Conservation (phyloP, 805 yeast genomes). For the Scheffersomyces lignosus region DNA sequence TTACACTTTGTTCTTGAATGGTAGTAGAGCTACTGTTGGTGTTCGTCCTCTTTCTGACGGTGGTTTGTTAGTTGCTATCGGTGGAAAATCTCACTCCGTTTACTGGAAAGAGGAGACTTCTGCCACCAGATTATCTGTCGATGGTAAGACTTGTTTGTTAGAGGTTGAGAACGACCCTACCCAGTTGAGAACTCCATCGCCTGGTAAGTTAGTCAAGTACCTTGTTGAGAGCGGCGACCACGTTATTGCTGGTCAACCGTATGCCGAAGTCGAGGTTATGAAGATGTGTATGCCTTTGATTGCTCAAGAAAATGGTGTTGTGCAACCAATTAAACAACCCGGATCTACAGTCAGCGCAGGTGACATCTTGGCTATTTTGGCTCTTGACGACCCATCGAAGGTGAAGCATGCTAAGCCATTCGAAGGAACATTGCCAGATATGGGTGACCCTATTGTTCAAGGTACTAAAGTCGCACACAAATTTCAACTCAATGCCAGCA, state of each 20-base stretch:
- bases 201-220: constrained; percentile 94
- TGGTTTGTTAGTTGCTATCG: constrained; percentile 82
- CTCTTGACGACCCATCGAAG: constrained; percentile 94
- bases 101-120: constrained; percentile 98
- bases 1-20: constrained; percentile 89
- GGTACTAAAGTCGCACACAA: constrained; percentile 85
- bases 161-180: constrained; percentile 98
- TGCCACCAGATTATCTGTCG: constrained; percentile 92
- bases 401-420: constrained; percentile 96
- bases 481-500: constrained; percentile 56
- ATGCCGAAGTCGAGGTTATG: constrained; percentile 99
- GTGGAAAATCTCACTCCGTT: constrained; percentile 90
- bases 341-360: constrained; percentile 98
- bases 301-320: constrained; percentile 90
- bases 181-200: constrained; percentile 97
- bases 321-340: constrained; percentile 93
- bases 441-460: constrained; percentile 77
- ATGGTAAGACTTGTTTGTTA: constrained; percentile 88
- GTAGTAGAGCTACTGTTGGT: constrained; percentile 85
- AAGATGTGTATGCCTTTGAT: constrained; percentile 98
- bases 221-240: constrained; percentile 96
- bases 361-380: constrained; percentile 91
- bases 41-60: constrained; percentile 92
- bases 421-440: constrained; percentile 88
- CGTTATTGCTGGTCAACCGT: constrained; percentile 85